Evolutionary conservation across 2,329 filamentous ascomycete genomes (phyloP).

Genomic region (Ophiostoma quercus): DNA sequence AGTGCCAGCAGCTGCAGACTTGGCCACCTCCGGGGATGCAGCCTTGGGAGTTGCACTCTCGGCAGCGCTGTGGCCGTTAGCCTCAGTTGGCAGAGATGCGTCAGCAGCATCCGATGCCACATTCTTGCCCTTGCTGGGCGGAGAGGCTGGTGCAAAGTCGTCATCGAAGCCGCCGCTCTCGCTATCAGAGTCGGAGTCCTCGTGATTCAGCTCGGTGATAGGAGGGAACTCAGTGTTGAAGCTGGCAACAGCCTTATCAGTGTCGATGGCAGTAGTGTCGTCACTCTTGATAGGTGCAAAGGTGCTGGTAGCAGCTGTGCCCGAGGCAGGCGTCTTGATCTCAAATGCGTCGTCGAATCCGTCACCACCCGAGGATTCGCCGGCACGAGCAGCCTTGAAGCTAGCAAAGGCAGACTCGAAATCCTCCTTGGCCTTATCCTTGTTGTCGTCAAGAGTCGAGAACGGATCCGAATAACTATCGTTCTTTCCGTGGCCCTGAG

Average conservation of each 20-base stretch:
- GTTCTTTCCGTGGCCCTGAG: slow-evolving; percentile 27
- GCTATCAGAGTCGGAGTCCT: slow-evolving; percentile 76
- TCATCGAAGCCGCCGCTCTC: slow-evolving; percentile 76
- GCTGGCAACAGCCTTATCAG: slow-evolving; percentile 39
- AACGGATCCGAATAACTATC: slow-evolving; percentile 46
- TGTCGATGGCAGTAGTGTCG: slow-evolving; percentile 32
- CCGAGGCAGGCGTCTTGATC: slow-evolving; percentile 29
- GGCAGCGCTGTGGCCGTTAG: slow-evolving; percentile 16
- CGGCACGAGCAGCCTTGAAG: slow-evolving; percentile 47
- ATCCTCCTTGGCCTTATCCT: slow-evolving; percentile 63
- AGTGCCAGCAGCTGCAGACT: background rate
- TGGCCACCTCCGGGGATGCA: slow-evolving; percentile 14
- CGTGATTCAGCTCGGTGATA: slow-evolving; percentile 76
- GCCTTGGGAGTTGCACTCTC: slow-evolving; percentile 15
- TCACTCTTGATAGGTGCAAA: slow-evolving; percentile 32
- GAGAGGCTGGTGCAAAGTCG: slow-evolving; percentile 73
- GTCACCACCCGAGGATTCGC: slow-evolving; percentile 1
- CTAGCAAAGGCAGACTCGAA: slow-evolving; percentile 82
- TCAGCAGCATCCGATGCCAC: slow-evolving; percentile 28
- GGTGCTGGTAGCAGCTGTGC: background rate
- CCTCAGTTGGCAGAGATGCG: background rate
- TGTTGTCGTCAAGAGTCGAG: slow-evolving; percentile 42
- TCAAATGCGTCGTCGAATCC: slow-evolving; percentile 19
- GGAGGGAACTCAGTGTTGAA: slow-evolving; percentile 84
- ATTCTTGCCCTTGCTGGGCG: slow-evolving; percentile 30